Evolutionary conservation across 495 filamentous ascomycete species (phyloP), one percentile per base, ranked within the genome.

Genomic region (Talaromyces wortmannii): DNA sequence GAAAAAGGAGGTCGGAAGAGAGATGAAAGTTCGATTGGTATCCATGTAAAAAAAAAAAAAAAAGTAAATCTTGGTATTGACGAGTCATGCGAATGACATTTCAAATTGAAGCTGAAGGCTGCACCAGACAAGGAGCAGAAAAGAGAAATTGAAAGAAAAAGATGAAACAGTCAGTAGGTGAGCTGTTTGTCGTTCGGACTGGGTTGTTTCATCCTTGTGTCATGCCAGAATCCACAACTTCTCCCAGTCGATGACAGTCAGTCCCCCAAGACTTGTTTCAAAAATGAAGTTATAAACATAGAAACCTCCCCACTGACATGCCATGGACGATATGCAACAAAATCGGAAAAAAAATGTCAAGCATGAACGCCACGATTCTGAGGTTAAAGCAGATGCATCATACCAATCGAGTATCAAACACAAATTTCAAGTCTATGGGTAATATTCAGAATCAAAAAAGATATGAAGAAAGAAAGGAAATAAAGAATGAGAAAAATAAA

Each of bases 381-480:
- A 58, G 49, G 42, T 29, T 33, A 29, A 59, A 55, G 52, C 45
- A 60, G 58, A 57, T 59, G 32, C 16, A 31, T 50, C 51, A 60
- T 55, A 45, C 54, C 50, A 57, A 55, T 55, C 23, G 23, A 60
- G 10, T 31, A 50, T 50, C 36, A 55, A 58, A 63, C 53, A 55
- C 57, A 48, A 59, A 23, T 23, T 51, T 60, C 54, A 63, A 65
- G 57, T 71, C 63, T 70, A 68, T 67, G 60, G 62, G 65, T 67
- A 64, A 63, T 57, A 67, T 63, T 55, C 52, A 46, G 58, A 53
- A 55, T 30, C 42, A 55, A 59, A 61, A 59, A 60, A 61, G 58
- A 49, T 55, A 65, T 60, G 62, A 59, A 61, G 54, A 48, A 62
- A 50, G 46, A 55, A 55, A 66, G 52, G 56, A 71, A 65, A 61